Percentiles rank a stretch among this genome's conserved stretches.
phyloP scores from a whole-genome alignment of 2,329 filamentous ascomycete genomes.

The Cladobotryum mycophilum region DNA sequence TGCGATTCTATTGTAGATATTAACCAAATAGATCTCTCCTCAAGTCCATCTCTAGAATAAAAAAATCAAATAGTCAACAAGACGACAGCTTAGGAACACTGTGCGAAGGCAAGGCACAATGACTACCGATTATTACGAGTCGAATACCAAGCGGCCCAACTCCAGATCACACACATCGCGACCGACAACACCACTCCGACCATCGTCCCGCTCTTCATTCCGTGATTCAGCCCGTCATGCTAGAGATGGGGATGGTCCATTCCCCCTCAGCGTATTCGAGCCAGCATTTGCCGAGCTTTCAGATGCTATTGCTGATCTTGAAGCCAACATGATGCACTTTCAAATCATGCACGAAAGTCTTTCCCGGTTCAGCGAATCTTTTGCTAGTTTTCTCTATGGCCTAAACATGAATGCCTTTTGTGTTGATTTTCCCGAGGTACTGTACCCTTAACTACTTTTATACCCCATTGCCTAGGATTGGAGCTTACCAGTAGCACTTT shows the following conservation, averaged over 20 bases:
- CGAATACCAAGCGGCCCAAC: not conserved
- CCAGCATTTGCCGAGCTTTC: conserved; percentile 88
- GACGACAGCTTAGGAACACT: not conserved
- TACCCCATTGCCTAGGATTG: not conserved
- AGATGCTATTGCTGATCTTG: conserved; percentile 89
- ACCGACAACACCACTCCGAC: conserved; percentile 86
- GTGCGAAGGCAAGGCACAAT: not conserved
- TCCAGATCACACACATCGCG: conserved; percentile 54
- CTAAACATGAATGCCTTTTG: conserved; percentile 99
- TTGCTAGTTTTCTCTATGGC: conserved; percentile 90
- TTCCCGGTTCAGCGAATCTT: conserved; percentile 89
- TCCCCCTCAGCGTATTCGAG: conserved; percentile 77
- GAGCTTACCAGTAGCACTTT: not conserved
- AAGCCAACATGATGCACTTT: conserved; percentile 96
- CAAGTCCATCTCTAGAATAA: too few relatives aligned
- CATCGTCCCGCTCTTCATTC: conserved; percentile 82
- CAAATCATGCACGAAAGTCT: conserved; percentile 90
- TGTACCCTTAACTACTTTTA: not conserved
- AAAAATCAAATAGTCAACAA: not conserved
- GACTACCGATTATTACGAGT: not conserved
- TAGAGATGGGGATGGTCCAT: conserved; percentile 44
- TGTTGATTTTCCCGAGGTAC: conserved; percentile 90
- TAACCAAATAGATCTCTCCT: too few relatives aligned
- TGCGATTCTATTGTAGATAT: too few relatives aligned
- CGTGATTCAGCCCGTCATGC: conserved; percentile 58